phyloP scores from a whole-genome alignment of 441 rosid species.

The Geranium incanum region DNA sequence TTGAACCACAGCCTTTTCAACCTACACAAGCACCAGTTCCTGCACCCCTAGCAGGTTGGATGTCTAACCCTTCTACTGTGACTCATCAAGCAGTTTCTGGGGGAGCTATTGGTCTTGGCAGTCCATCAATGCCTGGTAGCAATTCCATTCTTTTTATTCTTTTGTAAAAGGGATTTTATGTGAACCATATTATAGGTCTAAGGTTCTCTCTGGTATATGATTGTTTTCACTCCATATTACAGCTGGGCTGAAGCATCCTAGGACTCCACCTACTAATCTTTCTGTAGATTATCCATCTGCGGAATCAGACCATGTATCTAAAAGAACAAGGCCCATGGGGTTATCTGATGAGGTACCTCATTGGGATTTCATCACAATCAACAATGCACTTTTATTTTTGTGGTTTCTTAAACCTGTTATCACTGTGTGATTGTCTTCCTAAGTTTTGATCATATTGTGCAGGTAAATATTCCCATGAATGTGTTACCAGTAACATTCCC shows the following conservation, averaged over 20 bases:
- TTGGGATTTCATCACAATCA: neutral
- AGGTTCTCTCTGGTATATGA: neutral
- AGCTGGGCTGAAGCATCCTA: slow-evolving; percentile 59
- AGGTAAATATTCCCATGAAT: slow-evolving; percentile 46
- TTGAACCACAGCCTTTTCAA: slow-evolving; percentile 69
- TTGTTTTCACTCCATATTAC: slow-evolving; percentile 38
- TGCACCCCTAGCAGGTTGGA: slow-evolving; percentile 72
- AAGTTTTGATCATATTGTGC: neutral
- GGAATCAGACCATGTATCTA: slow-evolving; percentile 60
- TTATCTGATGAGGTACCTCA: slow-evolving; percentile 52
- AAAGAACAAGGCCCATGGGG: slow-evolving; percentile 63
- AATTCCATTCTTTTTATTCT: neutral
- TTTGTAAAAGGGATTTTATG: neutral
- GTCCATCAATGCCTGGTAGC: slow-evolving; percentile 53
- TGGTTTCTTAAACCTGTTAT: neutral
- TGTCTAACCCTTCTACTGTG: slow-evolving; percentile 61
- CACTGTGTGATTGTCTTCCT: neutral
- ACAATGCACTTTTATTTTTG: neutral
- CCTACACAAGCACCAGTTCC: slow-evolving; percentile 56
- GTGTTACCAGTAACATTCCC: slow-evolving; percentile 53
- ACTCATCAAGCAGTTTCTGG: slow-evolving; percentile 62
- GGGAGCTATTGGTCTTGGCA: slow-evolving; percentile 52
- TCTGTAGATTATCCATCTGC: slow-evolving; percentile 65
- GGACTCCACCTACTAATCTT: slow-evolving; percentile 55
- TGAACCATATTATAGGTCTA: neutral